Percentiles rank a stretch among this genome's conserved stretches.
These are phyloP conservation scores for Asterionellopsis glacialis DNA, from an alignment of 108 stramenopile species.

Conservation along the genomic window DNA sequence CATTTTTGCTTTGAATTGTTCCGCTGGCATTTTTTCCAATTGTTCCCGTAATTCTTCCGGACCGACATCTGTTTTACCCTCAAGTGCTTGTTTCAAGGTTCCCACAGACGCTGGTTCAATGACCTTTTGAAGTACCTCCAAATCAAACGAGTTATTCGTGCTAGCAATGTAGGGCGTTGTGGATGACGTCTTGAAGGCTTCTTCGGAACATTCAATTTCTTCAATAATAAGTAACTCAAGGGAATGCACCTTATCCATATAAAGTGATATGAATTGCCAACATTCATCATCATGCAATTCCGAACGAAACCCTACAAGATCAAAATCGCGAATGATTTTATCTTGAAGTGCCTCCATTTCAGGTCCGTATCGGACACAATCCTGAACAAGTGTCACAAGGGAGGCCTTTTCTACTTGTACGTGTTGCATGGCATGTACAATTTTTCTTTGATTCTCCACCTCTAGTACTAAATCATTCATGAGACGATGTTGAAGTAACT, in stretches of 20 bases:
- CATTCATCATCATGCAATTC: constrained; percentile 43
- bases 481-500: constrained; percentile 11
- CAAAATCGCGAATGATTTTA: constrained; percentile 24
- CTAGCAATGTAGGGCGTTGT: neutral
- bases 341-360: constrained; percentile 19
- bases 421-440: constrained; percentile 32
- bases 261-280: constrained; percentile 58
- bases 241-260: constrained; percentile 66
- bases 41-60: neutral
- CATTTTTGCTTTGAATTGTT: constrained; percentile 21
- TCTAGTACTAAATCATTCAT: constrained; percentile 65
- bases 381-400: constrained; percentile 31
- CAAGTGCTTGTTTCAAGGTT: neutral
- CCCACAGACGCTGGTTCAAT: neutral
- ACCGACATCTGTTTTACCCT: too few relatives aligned
- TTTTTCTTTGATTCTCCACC: constrained; percentile 60
- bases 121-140: neutral
- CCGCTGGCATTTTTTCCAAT: constrained; percentile 24
- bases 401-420: constrained; percentile 33
- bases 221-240: constrained; percentile 63
- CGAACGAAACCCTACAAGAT: constrained; percentile 15
- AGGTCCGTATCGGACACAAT: constrained; percentile 14
- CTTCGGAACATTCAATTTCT: constrained; percentile 34
- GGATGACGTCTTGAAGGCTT: neutral
- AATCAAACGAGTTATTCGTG: neutral